Evolutionary conservation across 768 basidiomycete species (phyloP).

Genomic region (Hemileccinum rubropunctum): DNA sequence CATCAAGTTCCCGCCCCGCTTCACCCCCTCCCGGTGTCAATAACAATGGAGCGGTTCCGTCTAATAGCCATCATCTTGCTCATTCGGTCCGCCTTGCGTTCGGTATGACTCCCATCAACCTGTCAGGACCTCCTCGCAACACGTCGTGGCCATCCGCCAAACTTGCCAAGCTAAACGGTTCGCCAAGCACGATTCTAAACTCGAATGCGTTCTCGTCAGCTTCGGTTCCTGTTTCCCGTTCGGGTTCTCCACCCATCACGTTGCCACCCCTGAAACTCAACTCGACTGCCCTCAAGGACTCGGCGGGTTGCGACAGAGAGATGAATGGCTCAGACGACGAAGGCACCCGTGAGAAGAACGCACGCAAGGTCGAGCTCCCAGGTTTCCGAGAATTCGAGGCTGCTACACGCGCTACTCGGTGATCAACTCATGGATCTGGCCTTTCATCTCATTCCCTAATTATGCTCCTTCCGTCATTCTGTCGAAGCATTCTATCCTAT

Average conservation of each 20-base stretch:
- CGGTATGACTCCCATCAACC: conserved; percentile 83
- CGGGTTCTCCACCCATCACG: conserved; percentile 69
- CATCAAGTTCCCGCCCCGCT: conserved; percentile 57
- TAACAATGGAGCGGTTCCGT: conserved; percentile 24
- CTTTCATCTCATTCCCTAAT: conserved; percentile 1
- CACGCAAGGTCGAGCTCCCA: conserved; percentile 49
- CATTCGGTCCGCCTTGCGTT: conserved; percentile 86
- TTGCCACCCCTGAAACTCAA: conserved; percentile 63
- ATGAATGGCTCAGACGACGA: conserved; percentile 22
- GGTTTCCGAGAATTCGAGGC: conserved; percentile 65
- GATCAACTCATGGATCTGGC: conserved; percentile 5
- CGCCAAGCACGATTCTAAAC: conserved; percentile 4
- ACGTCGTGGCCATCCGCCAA: conserved; percentile 37
- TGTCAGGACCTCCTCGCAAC: conserved; percentile 33
- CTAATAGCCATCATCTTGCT: conserved; percentile 64
- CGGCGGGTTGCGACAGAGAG: conserved; percentile 17
- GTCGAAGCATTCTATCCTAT: conserved; percentile 21
- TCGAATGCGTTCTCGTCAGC: conserved; percentile 15
- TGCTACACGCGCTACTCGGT: conserved; percentile 32
- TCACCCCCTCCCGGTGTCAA: conserved; percentile 47
- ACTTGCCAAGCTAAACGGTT: conserved; percentile 9
- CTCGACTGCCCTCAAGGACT: conserved; percentile 18
- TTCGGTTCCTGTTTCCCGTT: conserved; percentile 54
- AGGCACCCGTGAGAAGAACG: conserved; percentile 15
- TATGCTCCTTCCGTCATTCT: conserved; percentile 6